Percentiles rank a stretch among this genome's conserved stretches.
These are phyloP conservation scores for Irpex rosettiformis DNA, from an alignment of 1,284 basidiomycete genomes.

Conservation along the genomic window DNA sequence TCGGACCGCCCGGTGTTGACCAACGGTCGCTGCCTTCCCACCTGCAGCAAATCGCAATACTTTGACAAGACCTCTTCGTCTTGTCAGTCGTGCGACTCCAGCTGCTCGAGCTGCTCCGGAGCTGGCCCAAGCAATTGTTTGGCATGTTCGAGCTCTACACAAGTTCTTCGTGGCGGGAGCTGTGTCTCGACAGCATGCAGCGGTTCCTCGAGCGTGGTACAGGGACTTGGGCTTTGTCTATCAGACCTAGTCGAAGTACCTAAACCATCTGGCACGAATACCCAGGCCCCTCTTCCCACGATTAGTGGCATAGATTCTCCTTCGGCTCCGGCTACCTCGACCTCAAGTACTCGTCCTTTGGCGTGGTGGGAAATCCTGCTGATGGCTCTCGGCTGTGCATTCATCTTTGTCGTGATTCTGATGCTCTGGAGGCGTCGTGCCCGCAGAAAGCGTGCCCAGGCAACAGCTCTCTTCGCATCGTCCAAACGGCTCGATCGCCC, in stretches of 20 bases:
- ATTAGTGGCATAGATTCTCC: slow-evolving; percentile 53
- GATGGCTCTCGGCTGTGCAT: slow-evolving; percentile 75
- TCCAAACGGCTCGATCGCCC: slow-evolving; percentile 49
- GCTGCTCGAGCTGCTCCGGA: slow-evolving; percentile 72
- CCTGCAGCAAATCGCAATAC: slow-evolving; percentile 68
- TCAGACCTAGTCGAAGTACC: slow-evolving; percentile 63
- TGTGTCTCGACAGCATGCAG: slow-evolving; percentile 63
- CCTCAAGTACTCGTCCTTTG: slow-evolving; percentile 33
- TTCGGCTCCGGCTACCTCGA: slow-evolving; percentile 31
- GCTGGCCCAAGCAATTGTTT: slow-evolving; percentile 63
- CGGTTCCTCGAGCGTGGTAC: slow-evolving; percentile 48
- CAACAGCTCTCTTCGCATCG: slow-evolving; percentile 61
- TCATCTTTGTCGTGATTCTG: slow-evolving; percentile 66
- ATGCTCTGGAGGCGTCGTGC: slow-evolving; percentile 67
- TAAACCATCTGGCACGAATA: slow-evolving; percentile 39
- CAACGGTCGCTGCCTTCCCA: slow-evolving; percentile 70
- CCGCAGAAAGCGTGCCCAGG: slow-evolving; percentile 60
- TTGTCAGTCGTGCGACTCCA: slow-evolving; percentile 69
- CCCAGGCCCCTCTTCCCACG: slow-evolving; percentile 46
- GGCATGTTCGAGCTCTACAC: slow-evolving; percentile 61
- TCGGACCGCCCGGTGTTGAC: slow-evolving; percentile 65
- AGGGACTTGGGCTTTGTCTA: slow-evolving; percentile 74
- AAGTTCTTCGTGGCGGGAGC: slow-evolving; percentile 58
- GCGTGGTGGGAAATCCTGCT: slow-evolving; percentile 81
- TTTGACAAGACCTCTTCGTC: slow-evolving; percentile 61